Percentiles rank a stretch among this genome's conserved stretches.
Conservation (phyloP, 805 yeast species). For the Cyberlindnera petersonii region DNA sequence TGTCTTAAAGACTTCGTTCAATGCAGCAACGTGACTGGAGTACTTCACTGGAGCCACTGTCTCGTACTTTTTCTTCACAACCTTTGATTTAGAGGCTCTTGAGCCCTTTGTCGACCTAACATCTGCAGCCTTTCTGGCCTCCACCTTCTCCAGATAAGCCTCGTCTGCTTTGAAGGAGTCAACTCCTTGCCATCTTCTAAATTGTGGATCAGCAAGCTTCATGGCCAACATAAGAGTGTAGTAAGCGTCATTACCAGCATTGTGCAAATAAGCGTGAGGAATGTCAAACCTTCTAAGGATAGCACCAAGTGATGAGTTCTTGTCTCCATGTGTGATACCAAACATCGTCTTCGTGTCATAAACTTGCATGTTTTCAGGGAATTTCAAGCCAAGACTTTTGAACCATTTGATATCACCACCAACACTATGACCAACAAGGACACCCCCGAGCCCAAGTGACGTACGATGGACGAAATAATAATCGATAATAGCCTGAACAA, state of each 20-base stretch:
- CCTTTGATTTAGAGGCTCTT: no score
- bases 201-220: slow-evolving; percentile 46
- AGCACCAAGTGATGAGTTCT: slow-evolving; percentile 41
- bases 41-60: no score
- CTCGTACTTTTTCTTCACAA: no score
- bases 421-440: slow-evolving; percentile 59
- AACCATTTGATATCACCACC: slow-evolving; percentile 54
- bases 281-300: slow-evolving; percentile 43
- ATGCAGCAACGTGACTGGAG: no score
- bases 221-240: slow-evolving; percentile 52
- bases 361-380: slow-evolving; percentile 34
- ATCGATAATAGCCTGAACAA: slow-evolving; percentile 42
- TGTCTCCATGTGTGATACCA: slow-evolving; percentile 35
- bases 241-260: slow-evolving; percentile 71
- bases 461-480: slow-evolving; percentile 36
- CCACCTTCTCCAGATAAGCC: background rate
- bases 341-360: slow-evolving; percentile 51
- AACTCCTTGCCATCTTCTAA: slow-evolving; percentile 24
- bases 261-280: slow-evolving; percentile 59
- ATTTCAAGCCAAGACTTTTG: slow-evolving; percentile 38
- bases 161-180: slow-evolving; percentile 4
- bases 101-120: background rate
- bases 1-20: no score
- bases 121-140: background rate
- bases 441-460: slow-evolving; percentile 29